These are phyloP conservation scores for Pythium rishiriense DNA, from an alignment of 352 stramenopile species.

Conservation along the genomic window DNA sequence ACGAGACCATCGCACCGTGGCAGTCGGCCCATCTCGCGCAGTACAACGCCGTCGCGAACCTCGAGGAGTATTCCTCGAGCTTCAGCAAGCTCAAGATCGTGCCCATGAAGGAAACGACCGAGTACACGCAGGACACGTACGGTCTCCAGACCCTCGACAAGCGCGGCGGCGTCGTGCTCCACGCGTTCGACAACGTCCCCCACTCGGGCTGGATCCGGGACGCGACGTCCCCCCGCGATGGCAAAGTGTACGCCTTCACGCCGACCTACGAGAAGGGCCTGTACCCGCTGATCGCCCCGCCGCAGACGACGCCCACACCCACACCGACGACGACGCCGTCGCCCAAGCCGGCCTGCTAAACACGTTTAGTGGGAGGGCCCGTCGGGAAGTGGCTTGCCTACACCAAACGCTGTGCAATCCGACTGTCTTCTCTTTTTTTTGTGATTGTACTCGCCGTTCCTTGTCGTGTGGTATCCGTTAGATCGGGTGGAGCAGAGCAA, in stretches of 20 bases:
- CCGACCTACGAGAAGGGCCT: conserved; percentile 43
- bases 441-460: not conserved
- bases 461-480: no score
- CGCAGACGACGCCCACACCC: not conserved
- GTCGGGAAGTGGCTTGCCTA: no score
- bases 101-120: conserved; percentile 36
- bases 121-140: conserved; percentile 46
- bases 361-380: no score
- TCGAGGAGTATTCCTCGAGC: conserved; percentile 30
- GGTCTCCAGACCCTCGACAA: conserved; percentile 36
- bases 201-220: conserved; percentile 40
- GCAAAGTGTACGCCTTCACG: conserved; percentile 33
- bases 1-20: conserved; percentile 38
- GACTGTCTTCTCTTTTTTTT: not conserved
- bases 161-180: conserved; percentile 28
- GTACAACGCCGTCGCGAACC: conserved; percentile 33
- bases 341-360: not conserved
- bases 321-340: not conserved
- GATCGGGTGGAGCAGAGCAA: no score
- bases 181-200: conserved; percentile 28
- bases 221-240: not conserved
- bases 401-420: not conserved
- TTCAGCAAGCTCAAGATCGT: conserved; percentile 37
- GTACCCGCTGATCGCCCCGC: conserved; percentile 25
- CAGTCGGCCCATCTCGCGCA: conserved; percentile 31